These are phyloP conservation scores for Colletotrichum tropicicola DNA, from an alignment of 2,329 filamentous ascomycete species.

Conservation along the genomic window DNA sequence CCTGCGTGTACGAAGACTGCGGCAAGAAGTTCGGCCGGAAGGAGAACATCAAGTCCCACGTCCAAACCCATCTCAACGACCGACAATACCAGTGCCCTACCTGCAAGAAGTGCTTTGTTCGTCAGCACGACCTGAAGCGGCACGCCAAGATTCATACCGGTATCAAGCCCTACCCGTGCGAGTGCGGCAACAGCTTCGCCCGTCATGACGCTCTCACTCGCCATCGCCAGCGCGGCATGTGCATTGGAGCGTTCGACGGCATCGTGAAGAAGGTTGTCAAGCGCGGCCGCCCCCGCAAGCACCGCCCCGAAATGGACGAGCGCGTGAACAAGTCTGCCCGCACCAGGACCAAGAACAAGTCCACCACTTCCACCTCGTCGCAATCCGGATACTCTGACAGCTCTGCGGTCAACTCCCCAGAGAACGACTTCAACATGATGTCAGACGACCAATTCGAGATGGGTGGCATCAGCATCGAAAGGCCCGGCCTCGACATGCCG, in stretches of 20 bases:
- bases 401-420: constrained; percentile 63
- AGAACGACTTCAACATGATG: constrained; percentile 52
- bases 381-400: constrained; percentile 66
- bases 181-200: constrained; percentile 94
- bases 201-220: constrained; percentile 94
- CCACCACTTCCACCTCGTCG: constrained; percentile 57
- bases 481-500: constrained; percentile 31
- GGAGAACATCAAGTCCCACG: constrained; percentile 98
- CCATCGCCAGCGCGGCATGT: constrained; percentile 96
- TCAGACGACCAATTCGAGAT: constrained; percentile 50
- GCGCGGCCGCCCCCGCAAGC: constrained; percentile 71
- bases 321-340: constrained; percentile 65
- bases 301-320: constrained; percentile 64
- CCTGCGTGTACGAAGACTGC: constrained; percentile 81
- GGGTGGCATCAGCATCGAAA: constrained; percentile 44
- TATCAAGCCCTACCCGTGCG: constrained; percentile 93
- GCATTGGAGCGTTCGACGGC: constrained; percentile 92
- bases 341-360: constrained; percentile 66
- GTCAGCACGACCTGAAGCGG: constrained; percentile 95
- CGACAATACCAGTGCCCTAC: constrained; percentile 93
- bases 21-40: constrained; percentile 94
- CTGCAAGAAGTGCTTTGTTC: constrained; percentile 95
- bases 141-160: constrained; percentile 98
- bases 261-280: constrained; percentile 68
- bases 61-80: constrained; percentile 97